Conservation (phyloP, 225 moss, liverwort and hornwort genomes). For the Thuidium tamariscinum region DNA sequence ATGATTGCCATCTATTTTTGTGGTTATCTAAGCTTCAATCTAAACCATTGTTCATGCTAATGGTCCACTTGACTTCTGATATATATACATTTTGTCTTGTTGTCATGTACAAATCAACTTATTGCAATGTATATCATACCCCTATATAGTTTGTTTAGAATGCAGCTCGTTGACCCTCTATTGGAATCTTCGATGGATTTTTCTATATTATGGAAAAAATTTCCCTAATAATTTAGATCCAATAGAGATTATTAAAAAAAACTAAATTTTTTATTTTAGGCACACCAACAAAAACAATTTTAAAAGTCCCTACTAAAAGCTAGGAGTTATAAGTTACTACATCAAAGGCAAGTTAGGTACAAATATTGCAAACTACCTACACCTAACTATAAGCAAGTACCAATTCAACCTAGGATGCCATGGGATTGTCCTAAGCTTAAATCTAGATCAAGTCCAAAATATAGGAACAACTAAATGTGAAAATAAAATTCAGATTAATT, state of each 20-base stretch:
- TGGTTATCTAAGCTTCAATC: neutral
- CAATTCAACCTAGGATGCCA: too few species aligned
- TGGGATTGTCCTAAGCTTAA: neutral
- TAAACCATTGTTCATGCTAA: neutral
- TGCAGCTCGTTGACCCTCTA: rapidly evolving
- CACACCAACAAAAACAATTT: neutral
- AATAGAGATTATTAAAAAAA: neutral
- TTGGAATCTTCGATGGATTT: neutral
- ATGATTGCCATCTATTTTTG: neutral
- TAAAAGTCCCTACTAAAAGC: too few species aligned
- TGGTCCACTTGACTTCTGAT: neutral
- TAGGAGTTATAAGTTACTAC: neutral
- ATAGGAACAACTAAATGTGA: neutral
- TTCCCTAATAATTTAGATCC: neutral
- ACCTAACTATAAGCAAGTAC: too few species aligned
- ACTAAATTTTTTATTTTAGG: neutral
- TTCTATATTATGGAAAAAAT: rapidly evolving
- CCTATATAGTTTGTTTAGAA: neutral
- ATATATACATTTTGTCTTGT: neutral
- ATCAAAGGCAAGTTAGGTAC: neutral
- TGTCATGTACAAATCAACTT: neutral
- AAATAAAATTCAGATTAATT: neutral
- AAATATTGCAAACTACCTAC: neutral
- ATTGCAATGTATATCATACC: too few species aligned
- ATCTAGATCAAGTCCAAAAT: neutral